A percentile compares a stretch with the other conserved stretches of the same genome.
Conservation (phyloP, 805 yeast species). For the Jamesozyma spencerorum region DNA sequence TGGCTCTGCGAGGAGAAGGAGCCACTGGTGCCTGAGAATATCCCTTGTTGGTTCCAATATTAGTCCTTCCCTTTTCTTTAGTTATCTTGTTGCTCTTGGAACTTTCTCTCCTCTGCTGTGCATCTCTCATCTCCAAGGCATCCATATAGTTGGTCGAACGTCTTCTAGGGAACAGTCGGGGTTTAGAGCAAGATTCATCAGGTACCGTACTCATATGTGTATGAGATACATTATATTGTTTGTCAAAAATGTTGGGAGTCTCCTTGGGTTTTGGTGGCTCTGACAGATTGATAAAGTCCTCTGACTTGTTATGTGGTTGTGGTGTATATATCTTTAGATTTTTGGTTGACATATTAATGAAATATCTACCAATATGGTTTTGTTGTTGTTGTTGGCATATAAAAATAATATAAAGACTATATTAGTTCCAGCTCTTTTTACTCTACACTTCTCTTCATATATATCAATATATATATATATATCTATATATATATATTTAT, state of each 20-base stretch:
- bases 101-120: too few species aligned
- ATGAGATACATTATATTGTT: not conserved
- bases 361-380: too few species aligned
- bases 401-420: too few species aligned
- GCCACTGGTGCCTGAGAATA: too few species aligned
- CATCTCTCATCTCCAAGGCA: constrained; percentile 7
- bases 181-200: not conserved
- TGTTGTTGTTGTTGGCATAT: too few species aligned
- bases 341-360: not conserved
- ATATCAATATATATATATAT: too few species aligned
- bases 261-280: constrained; percentile 18
- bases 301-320: constrained; percentile 4
- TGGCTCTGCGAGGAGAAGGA: not conserved
- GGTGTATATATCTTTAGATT: constrained; percentile 1
- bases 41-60: too few species aligned
- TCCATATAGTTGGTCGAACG: constrained; percentile 17
- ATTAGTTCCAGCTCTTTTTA: too few species aligned
- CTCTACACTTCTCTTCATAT: too few species aligned
- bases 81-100: too few species aligned
- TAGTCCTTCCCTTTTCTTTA: too few species aligned
- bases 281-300: constrained; percentile 16
- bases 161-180: constrained; percentile 8
- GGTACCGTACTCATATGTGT: not conserved
- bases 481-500: too few species aligned
- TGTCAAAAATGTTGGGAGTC: constrained; percentile 11